These are phyloP conservation scores for Hawksworthiomyces lignivorus DNA, from an alignment of 2,329 filamentous ascomycete genomes.

Conservation along the genomic window DNA sequence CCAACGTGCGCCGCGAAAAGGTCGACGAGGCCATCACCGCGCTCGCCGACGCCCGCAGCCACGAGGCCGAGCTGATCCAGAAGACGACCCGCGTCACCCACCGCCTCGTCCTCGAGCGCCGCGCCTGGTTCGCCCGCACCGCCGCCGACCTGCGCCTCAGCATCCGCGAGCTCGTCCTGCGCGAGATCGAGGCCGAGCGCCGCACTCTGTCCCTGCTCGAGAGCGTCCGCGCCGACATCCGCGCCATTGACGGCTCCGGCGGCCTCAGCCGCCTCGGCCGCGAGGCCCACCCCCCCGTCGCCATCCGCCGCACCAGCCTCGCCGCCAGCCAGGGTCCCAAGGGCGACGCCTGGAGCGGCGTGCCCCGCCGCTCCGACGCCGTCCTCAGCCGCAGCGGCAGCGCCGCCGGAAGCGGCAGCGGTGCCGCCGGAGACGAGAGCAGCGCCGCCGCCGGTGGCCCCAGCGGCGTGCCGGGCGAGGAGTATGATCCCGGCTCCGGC, in stretches of 20 bases:
- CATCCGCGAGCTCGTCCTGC: constrained; percentile 85
- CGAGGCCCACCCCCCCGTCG: constrained; percentile 69
- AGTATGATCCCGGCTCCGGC: constrained; percentile 29
- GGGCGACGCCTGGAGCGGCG: constrained; percentile 97
- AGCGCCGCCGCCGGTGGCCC: constrained; percentile 11
- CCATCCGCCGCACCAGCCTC: constrained; percentile 61
- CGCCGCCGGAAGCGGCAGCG: constrained; percentile 21
- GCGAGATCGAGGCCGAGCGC: constrained; percentile 92
- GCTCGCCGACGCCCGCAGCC: constrained; percentile 76
- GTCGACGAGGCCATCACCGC: constrained; percentile 94
- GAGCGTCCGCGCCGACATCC: constrained; percentile 84
- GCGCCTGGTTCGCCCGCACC: constrained; percentile 84
- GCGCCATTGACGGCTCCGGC: constrained; percentile 83
- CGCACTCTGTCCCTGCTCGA: constrained; percentile 89
- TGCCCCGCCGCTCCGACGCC: constrained; percentile 68
- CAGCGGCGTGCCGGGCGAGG: constrained; percentile 29
- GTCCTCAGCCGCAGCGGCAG: constrained; percentile 51
- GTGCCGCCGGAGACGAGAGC: constrained; percentile 17
- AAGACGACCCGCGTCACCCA: constrained; percentile 86
- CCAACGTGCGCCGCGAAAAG: constrained; percentile 85
- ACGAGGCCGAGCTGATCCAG: constrained; percentile 72
- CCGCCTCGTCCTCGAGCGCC: constrained; percentile 81
- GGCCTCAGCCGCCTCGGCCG: constrained; percentile 84
- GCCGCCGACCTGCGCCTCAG: constrained; percentile 73
- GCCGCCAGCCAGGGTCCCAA: constrained; percentile 90